These are phyloP conservation scores for Pseudogymnoascus sp. DNA, from an alignment of 2,329 filamentous ascomycete genomes.

Conservation along the genomic window DNA sequence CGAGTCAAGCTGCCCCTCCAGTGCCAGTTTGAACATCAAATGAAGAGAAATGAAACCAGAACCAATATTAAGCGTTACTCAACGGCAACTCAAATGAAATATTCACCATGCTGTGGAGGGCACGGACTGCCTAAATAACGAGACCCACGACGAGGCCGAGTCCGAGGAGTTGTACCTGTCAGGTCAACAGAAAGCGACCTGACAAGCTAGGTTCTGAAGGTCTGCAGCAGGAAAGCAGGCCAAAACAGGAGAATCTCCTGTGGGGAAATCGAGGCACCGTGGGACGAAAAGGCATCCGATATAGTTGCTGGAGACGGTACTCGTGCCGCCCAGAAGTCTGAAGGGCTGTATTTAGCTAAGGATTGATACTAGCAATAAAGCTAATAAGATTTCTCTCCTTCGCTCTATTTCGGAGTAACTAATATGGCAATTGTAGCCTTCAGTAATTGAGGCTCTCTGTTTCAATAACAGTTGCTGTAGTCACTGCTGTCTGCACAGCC, in stretches of 20 bases:
- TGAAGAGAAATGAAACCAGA: neutral
- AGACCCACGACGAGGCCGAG: neutral
- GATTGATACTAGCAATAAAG: neutral
- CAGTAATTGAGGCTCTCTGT: neutral
- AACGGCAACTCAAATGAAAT: neutral
- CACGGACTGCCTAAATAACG: no score
- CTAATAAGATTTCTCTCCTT: neutral
- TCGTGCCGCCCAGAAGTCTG: neutral
- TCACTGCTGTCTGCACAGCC: neutral
- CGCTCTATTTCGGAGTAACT: neutral
- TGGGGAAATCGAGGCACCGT: neutral
- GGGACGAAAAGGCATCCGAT: neutral
- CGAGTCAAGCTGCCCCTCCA: conserved; percentile 23
- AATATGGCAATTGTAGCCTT: neutral
- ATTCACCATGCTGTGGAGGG: neutral
- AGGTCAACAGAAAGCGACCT: neutral
- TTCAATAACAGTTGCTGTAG: neutral
- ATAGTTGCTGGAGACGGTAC: neutral
- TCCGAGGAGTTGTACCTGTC: neutral
- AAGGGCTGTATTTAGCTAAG: neutral
- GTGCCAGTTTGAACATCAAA: neutral
- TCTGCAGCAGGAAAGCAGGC: neutral
- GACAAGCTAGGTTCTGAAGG: neutral
- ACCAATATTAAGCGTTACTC: neutral
- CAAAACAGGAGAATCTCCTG: neutral